These are phyloP conservation scores for Hymenoscyphus scutula DNA, from an alignment of 2,329 filamentous ascomycete species.

Conservation along the genomic window DNA sequence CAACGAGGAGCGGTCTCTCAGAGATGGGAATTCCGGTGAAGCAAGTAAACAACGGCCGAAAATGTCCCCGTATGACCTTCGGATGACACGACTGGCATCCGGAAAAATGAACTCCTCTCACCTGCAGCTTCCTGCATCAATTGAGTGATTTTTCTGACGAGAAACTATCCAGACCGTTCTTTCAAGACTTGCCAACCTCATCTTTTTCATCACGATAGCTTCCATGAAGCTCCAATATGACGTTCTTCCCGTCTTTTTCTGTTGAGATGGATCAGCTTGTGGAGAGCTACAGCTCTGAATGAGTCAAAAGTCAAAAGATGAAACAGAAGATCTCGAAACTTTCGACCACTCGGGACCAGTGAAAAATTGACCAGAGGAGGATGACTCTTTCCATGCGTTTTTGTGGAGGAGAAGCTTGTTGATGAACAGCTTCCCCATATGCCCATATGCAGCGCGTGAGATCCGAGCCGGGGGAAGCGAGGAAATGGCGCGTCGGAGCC, in stretches of 20 bases:
- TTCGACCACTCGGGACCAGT: constrained; percentile 9
- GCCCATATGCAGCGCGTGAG: constrained; percentile 31
- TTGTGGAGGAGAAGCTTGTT: constrained; percentile 16
- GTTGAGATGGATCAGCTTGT: constrained; percentile 17
- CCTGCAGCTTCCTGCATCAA: constrained; percentile 4
- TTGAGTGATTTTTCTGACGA: constrained; percentile 4
- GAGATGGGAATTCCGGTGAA: not conserved
- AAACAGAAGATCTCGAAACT: constrained; percentile 34
- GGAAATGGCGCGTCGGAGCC: constrained; percentile 24
- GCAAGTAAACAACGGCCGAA: constrained; percentile 6
- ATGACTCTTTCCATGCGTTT: constrained; percentile 22
- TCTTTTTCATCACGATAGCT: constrained; percentile 10
- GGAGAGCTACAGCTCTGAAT: constrained; percentile 26
- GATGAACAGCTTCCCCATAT: constrained; percentile 4
- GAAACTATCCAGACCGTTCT: not conserved
- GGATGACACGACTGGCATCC: constrained; percentile 2
- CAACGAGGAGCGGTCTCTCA: too few relatives aligned
- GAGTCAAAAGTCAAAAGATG: constrained; percentile 31
- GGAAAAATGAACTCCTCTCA: constrained; percentile 7
- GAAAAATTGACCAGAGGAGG: constrained; percentile 21
- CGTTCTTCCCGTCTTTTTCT: constrained; percentile 20
- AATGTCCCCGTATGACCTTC: constrained; percentile 6
- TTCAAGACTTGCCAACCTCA: constrained; percentile 7
- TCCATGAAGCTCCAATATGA: constrained; percentile 20
- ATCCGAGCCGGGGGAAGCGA: constrained; percentile 17